A percentile compares a stretch with the other conserved stretches of the same genome.
phyloP scores from a whole-genome alignment of 140 eudicot species.

The Oenanthe javanica region DNA sequence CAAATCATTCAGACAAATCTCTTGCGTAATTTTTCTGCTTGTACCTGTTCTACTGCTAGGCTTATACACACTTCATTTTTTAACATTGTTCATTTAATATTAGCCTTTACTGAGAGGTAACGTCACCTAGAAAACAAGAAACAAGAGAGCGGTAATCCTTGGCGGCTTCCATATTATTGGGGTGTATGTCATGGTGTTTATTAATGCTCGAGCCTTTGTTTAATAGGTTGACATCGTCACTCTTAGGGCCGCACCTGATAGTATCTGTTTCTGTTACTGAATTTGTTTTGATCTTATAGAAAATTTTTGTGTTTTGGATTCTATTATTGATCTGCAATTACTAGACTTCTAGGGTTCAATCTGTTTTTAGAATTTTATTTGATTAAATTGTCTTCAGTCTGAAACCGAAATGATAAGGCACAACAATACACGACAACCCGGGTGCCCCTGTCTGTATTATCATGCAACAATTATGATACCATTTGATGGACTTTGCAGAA shows the following conservation, averaged over 20 bases:
- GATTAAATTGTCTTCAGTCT: not conserved
- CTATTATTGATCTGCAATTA: not conserved
- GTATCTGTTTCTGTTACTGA: not conserved
- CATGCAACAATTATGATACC: not conserved
- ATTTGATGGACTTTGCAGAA: not conserved
- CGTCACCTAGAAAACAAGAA: not conserved
- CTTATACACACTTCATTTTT: not conserved
- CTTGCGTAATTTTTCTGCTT: not conserved
- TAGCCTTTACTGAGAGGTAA: not conserved
- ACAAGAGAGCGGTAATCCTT: not conserved
- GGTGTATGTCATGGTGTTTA: not conserved
- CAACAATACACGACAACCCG: slow-evolving; percentile 10
- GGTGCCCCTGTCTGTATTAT: not conserved
- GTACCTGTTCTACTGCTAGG: not conserved
- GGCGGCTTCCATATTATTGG: not conserved
- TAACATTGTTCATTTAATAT: not conserved
- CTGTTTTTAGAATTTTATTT: too few relatives aligned
- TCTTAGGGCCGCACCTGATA: not conserved
- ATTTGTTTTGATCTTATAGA: slow-evolving; percentile 7
- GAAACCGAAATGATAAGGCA: not conserved
- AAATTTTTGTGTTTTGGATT: not conserved
- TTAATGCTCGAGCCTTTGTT: not conserved
- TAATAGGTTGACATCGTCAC: not conserved
- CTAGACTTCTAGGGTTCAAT: not conserved
- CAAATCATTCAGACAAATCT: not conserved